Percentiles rank a stretch among this genome's conserved stretches.
These are phyloP conservation scores for Trichoderma erinaceum DNA, from an alignment of 495 filamentous ascomycete species.

Conservation along the genomic window DNA sequence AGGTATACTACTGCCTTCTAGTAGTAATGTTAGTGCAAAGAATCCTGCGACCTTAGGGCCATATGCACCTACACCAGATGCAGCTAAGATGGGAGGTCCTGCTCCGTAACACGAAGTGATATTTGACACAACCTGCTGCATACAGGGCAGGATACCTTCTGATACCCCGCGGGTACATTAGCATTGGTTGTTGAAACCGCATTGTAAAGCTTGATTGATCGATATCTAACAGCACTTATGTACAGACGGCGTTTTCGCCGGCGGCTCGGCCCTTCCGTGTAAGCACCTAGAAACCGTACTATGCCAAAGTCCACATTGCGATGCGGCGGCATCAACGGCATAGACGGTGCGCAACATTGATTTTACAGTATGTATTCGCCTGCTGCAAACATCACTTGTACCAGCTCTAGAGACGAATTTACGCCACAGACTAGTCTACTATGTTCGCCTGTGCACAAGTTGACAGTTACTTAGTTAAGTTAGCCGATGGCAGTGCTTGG, in stretches of 20 bases:
- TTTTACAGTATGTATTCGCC: neutral
- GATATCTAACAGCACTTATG: neutral
- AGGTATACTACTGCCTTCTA: too few species aligned
- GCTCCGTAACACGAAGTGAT: neutral
- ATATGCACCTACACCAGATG: neutral
- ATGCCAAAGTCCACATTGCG: neutral
- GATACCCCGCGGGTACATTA: neutral
- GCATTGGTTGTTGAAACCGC: neutral
- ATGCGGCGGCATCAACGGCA: neutral
- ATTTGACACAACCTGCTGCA: neutral
- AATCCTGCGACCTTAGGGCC: neutral
- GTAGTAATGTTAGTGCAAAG: too few species aligned
- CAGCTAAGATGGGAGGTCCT: neutral
- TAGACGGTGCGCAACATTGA: neutral
- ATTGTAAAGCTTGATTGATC: neutral
- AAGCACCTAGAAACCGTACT: neutral
- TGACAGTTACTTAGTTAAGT: too few species aligned
- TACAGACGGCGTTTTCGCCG: neutral
- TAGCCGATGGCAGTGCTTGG: too few species aligned
- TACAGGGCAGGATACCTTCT: neutral
- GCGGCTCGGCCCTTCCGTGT: slow-evolving; percentile 4
- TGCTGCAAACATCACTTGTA: neutral
- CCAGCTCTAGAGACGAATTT: neutral
- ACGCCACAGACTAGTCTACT: neutral
- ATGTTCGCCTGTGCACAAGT: too few species aligned